Conservation (phyloP, 768 basidiomycete species). For the Neoboletus brunneissimus region DNA sequence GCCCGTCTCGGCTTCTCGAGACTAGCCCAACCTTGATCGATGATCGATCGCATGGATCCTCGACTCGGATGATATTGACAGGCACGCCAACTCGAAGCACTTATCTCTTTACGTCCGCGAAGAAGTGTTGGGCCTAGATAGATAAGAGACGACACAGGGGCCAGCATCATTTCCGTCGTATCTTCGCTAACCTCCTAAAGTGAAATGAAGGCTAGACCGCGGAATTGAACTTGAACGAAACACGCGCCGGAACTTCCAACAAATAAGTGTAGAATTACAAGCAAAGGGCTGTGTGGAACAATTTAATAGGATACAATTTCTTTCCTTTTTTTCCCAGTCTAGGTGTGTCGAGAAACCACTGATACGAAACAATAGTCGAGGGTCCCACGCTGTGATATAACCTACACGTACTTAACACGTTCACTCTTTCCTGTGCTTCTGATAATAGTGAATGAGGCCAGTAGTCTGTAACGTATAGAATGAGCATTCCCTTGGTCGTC, state of each 20-base stretch:
- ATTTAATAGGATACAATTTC: conserved; percentile 4
- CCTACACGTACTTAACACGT: conserved; percentile 24
- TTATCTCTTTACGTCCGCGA: not conserved
- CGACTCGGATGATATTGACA: not conserved
- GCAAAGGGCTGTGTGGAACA: not conserved
- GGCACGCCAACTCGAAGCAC: not conserved
- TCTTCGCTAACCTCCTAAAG: not conserved
- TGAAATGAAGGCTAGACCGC: not conserved
- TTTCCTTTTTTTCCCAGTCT: not conserved
- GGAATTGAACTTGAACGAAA: not conserved
- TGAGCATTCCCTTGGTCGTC: conserved; percentile 2
- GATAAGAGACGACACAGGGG: not conserved
- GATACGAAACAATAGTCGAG: not conserved
- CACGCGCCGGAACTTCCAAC: not conserved
- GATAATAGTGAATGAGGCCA: conserved; percentile 95
- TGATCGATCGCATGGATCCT: not conserved
- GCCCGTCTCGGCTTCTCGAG: not conserved
- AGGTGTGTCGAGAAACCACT: not conserved
- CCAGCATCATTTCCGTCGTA: not conserved
- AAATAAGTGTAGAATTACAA: conserved; percentile 13
- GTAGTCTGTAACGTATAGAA: conserved; percentile 59
- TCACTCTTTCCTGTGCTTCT: conserved; percentile 80
- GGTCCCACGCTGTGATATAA: conserved; percentile 8
- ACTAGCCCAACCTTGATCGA: not conserved
- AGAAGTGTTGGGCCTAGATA: too few relatives aligned